Percentiles rank a stretch among this genome's conserved stretches.
Conservation (phyloP, 2,329 filamentous ascomycete genomes). For the Alternaria triticimaculans region DNA sequence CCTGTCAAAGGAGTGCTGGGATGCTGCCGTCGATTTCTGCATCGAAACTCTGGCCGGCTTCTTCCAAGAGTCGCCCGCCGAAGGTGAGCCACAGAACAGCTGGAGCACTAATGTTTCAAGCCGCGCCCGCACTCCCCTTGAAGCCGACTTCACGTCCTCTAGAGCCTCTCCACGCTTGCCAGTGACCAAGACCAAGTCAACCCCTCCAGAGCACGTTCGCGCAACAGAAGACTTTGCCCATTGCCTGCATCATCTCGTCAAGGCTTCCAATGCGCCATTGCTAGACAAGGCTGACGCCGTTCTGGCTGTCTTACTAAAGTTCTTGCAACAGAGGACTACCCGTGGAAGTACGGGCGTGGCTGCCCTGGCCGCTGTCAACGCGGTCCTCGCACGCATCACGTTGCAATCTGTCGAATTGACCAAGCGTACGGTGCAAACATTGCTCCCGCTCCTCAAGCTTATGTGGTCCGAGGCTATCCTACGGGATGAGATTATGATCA, state of each 20-base stretch:
- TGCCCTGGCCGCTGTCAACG: conserved; percentile 78
- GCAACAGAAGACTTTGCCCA: conserved; percentile 57
- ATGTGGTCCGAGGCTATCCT: conserved; percentile 73
- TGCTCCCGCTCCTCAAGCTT: conserved; percentile 74
- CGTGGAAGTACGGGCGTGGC: conserved; percentile 72
- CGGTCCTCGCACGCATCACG: conserved; percentile 68
- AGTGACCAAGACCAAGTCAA: conserved; percentile 23
- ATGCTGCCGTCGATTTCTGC: conserved; percentile 73
- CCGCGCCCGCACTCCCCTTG: conserved; percentile 41
- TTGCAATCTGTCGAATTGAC: conserved; percentile 72
- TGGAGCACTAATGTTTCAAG: conserved; percentile 40
- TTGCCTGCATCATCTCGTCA: conserved; percentile 69
- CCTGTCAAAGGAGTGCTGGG: conserved; percentile 73
- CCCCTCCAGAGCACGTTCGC: conserved; percentile 30
- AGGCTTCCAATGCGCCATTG: conserved; percentile 72
- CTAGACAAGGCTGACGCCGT: conserved; percentile 63
- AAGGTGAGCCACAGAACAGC: conserved; percentile 33
- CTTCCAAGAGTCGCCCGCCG: conserved; percentile 25
- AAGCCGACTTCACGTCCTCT: conserved; percentile 31
- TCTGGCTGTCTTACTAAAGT: conserved; percentile 62
- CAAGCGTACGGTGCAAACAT: conserved; percentile 62
- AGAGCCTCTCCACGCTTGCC: conserved; percentile 34
- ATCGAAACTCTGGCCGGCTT: conserved; percentile 62
- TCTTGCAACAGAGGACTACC: conserved; percentile 68
- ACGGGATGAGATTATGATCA: conserved; percentile 76